Base-by-base conservation (phyloP, 1,284 basidiomycete genomes). In the Xerocomus nothofagi region DNA sequence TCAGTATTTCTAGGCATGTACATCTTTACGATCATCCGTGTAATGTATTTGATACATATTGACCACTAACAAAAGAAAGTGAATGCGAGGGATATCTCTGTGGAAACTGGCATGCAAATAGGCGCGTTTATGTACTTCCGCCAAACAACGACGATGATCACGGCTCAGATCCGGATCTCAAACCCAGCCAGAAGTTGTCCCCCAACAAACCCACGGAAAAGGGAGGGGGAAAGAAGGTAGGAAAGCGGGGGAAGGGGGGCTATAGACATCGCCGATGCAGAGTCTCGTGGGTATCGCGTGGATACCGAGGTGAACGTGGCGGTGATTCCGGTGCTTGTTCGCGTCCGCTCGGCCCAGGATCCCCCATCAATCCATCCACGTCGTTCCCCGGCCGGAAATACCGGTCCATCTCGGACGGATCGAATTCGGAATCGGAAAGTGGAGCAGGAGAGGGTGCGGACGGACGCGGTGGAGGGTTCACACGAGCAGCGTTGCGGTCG, bases 361-460 rank as follows among this genome's bases (percentile, higher is more conserved):
- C 47, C 12, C n/a, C 32, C 46, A 8, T 10, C 31, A 5, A 39
- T 1, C n/a, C 18, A 17, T 50, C 37, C 10, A 32, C 54, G 32
- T 76, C 76, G 43, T 82, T 77, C 39, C 73, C 68, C 30, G 74
- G 70, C 38, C 81, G 77, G 62, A 91, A 91, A 70, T 91, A 91
- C 43, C 78, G 74, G 55, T 90, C 88, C 74, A 91, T 86, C 62
- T 91, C 88, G 10, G 79, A 79, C 31, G 73, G 78, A 56, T 90
- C 86, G 54, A 90, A 88, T 49, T 91, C 86, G 23, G 80, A 80
- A 31, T 91, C 86, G 23, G 80, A 80, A 31, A 74, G 73, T 7
- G 73, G 70, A 14, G 65, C 58, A 1, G 72, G 71, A 10, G 77
- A 74, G 10, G 71, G 40, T 9, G 54, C 12, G 4, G 57, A 65